Evolutionary conservation across 2,329 filamentous ascomycete genomes (phyloP).

Genomic region (Colletotrichum karsti): DNA sequence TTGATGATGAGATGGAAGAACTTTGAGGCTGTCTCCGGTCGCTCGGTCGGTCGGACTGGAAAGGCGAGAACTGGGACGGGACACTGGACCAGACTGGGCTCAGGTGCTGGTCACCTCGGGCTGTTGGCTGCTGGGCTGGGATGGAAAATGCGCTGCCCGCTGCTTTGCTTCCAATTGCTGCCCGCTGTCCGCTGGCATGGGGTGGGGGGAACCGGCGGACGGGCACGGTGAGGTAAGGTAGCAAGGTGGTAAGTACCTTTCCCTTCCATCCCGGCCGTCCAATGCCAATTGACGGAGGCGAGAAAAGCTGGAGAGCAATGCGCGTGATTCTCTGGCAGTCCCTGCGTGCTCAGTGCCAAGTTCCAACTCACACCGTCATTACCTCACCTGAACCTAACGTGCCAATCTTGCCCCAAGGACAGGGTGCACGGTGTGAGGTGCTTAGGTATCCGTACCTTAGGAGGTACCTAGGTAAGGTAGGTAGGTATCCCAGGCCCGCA

Average conservation of each 20-base stretch:
- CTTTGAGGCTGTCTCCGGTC: conserved; percentile 29
- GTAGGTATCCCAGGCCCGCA: no score
- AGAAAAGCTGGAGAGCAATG: not conserved
- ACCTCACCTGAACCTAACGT: not conserved
- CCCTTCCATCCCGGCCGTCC: no score
- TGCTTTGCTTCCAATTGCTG: no score
- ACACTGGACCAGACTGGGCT: conserved; percentile 3
- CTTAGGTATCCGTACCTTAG: no score
- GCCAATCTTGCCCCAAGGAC: not conserved
- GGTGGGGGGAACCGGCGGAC: not conserved
- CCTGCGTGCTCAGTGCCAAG: not conserved
- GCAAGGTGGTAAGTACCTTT: not conserved
- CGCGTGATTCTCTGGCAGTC: conserved; percentile 13
- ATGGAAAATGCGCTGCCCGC: conserved; percentile 25
- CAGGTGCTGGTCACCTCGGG: not conserved
- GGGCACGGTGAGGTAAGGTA: not conserved
- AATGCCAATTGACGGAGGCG: no score
- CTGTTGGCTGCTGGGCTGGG: conserved; percentile 23
- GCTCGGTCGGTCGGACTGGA: conserved; percentile 26
- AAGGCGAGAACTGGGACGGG: conserved; percentile 25
- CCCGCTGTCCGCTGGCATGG: conserved; percentile 5
- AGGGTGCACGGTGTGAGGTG: no score
- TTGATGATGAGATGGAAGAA: conserved; percentile 29
- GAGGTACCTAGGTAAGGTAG: no score
- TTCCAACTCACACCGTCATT: not conserved